These are phyloP conservation scores for Strigomonas galati DNA, from an alignment of 208 protist genomes.

Conservation along the genomic window DNA sequence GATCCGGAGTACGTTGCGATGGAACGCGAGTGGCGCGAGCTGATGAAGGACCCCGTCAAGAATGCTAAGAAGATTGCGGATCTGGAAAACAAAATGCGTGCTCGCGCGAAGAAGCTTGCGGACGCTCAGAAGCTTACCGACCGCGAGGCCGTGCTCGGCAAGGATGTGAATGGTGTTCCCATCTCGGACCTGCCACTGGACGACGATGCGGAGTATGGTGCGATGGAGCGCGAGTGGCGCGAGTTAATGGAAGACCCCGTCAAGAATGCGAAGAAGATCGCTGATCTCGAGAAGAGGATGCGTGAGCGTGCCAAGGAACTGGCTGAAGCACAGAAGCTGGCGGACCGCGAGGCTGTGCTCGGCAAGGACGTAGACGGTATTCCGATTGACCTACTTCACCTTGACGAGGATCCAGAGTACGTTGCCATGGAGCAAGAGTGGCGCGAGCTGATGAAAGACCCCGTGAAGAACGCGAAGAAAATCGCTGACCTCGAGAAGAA, in stretches of 20 bases:
- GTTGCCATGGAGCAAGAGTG: constrained; percentile 24
- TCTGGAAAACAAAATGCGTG: constrained; percentile 12
- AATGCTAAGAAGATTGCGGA: not conserved
- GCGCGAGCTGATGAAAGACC: constrained; percentile 25
- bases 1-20: constrained; percentile 46
- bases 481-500: constrained; percentile 23
- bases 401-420: constrained; percentile 30
- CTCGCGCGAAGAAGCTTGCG: constrained; percentile 15
- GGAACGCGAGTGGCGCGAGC: constrained; percentile 61
- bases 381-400: constrained; percentile 20
- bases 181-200: constrained; percentile 34
- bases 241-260: constrained; percentile 17
- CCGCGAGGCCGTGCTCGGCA: constrained; percentile 42
- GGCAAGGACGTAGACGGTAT: constrained; percentile 24
- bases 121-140: constrained; percentile 27
- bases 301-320: constrained; percentile 21
- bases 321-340: constrained; percentile 12
- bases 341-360: constrained; percentile 12
- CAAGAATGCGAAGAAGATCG: not conserved
- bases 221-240: constrained; percentile 37
- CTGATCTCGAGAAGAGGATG: constrained; percentile 23
- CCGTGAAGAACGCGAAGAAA: constrained; percentile 9
- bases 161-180: constrained; percentile 55
- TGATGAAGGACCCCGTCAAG: constrained; percentile 33
- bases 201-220: constrained; percentile 29